Conservation (phyloP, 192 early-diverging fungal genomes). For the Linderina pennispora region DNA sequence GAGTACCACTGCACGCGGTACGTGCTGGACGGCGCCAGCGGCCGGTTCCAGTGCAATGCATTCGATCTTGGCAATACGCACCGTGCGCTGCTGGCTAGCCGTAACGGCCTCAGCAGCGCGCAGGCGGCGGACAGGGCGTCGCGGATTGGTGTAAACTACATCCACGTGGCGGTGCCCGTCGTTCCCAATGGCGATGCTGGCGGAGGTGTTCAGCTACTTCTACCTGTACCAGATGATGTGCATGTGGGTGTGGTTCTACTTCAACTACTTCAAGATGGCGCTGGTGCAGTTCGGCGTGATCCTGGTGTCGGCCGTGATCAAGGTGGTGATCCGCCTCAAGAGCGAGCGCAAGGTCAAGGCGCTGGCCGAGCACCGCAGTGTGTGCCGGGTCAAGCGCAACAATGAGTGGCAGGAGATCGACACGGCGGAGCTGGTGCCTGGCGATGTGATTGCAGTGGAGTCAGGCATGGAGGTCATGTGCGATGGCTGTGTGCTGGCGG, state of each 20-base stretch:
- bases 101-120: conserved; percentile 44
- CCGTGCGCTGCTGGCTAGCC: conserved; percentile 31
- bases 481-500: conserved; percentile 62
- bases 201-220: conserved; percentile 54
- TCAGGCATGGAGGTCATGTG: conserved; percentile 52
- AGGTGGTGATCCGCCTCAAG: conserved; percentile 47
- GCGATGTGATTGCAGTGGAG: conserved; percentile 53
- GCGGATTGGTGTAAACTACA: conserved; percentile 62
- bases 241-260: conserved; percentile 65
- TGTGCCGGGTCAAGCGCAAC: conserved; percentile 52
- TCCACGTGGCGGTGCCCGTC: conserved; percentile 48
- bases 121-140: conserved; percentile 52
- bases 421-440: conserved; percentile 59
- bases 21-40: conserved; percentile 48
- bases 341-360: conserved; percentile 52
- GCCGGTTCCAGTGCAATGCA: conserved; percentile 51
- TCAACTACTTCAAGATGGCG: conserved; percentile 59
- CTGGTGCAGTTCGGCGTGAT: conserved; percentile 54
- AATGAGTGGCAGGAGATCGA: conserved; percentile 50
- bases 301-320: conserved; percentile 52
- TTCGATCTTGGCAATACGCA: conserved; percentile 59
- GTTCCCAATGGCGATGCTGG: conserved; percentile 43
- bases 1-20: conserved; percentile 78
- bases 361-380: conserved; percentile 50
- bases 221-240: conserved; percentile 65